Evolutionary conservation across 2,329 filamentous ascomycete species (phyloP), one percentile per base, ranked within the genome.

Genomic region (Dryadomyces sulphureus): DNA sequence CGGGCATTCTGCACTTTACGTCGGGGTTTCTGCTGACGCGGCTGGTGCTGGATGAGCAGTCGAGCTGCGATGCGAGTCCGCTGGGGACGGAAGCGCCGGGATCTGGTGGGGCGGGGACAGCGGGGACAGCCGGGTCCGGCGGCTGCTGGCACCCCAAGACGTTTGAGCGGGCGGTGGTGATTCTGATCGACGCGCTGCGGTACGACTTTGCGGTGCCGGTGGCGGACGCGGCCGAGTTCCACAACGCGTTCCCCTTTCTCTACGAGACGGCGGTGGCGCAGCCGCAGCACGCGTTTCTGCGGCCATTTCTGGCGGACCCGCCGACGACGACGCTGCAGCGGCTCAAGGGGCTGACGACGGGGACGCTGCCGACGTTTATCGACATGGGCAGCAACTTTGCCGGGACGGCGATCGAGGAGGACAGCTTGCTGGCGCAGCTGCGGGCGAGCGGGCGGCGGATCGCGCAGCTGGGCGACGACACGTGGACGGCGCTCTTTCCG

Each of bases 141-240:
- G 92, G 92, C 53, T 98, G 92, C 71, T 98, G 92, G 92, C 88
- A 96, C 60, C 86, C 88, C 30, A 94, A 87, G 66, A 85, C 79
- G 2, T 98, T 96, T 59, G 77, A 94, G 51, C 92, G 89, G 60
- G 89, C 90, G 11, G 80, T 98, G 41, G 75, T 98, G 21, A 75
- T 98, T 47, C 68, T 98, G 43, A 83, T 98, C 48, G 92, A 98
- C 62, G 92, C 92, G 45, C 72, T 98, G 48, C 82, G 92, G 49
- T 98, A 98, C 64, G 92, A 98, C 62, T 98, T 98, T 56, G 93
- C 90, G 0, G 77, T 96, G 11, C 92, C 92, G 1, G 81, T 83
- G 49, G 65, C 69, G 39, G 66, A 75, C 48, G 62, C 70, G 54
- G 57, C 65, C 41, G 67, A 66, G 43, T 98, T 86, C 61, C 89